Base-by-base conservation (phyloP, 2,329 filamentous ascomycete species). In the Aspergillus carbonarius region DNA sequence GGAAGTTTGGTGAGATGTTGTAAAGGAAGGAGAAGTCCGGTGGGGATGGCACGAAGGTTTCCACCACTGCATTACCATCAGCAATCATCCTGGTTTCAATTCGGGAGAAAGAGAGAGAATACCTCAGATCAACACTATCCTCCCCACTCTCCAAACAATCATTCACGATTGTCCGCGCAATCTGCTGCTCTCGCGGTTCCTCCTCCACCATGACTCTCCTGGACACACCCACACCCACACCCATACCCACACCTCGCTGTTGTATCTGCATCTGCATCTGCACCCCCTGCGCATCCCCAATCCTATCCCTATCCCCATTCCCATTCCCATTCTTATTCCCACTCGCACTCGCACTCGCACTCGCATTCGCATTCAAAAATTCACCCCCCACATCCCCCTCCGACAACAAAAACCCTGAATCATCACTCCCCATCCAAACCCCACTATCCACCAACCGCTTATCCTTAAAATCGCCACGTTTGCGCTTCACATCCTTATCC, bases 351-450 rank as follows among this genome's bases (percentile, higher is more conserved):
- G 12, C 53, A 17, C 23, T 27, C 54, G 64, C 60, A n/a, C 59
- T 56, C 39, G 62, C 65, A 47, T 66, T 66, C 62, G 72, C 63
- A 49, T 73, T 57, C 47, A 76, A 66, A 48, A 76, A 66, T 46
- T 78, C 75, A 55, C 78, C 77, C 20, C 74, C 70, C 66, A 73
- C 76, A 12, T 55, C 57, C 15, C 70, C 75, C 52, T 73, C 72
- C 4, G 72, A 74, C 1, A 68, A 61, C 46, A 75, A 66, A 46
- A 73, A 66, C 3, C 66, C 68, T 8, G 75, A 75, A 58, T 77
- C 76, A 64, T 80, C 78, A 63, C 78, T 80, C 2, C 73, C 76
- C 77, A 80, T 78, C 73, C 78, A 81, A 10, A 81, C 76, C 58
- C 78, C 78, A 66, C 76, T 79, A 58, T 80, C 78, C 27, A 78